A percentile compares a stretch with the other conserved stretches of the same genome.
Evolutionary conservation across 352 stramenopile species (phyloP).

Genomic region (Globisporangium yorkense): DNA sequence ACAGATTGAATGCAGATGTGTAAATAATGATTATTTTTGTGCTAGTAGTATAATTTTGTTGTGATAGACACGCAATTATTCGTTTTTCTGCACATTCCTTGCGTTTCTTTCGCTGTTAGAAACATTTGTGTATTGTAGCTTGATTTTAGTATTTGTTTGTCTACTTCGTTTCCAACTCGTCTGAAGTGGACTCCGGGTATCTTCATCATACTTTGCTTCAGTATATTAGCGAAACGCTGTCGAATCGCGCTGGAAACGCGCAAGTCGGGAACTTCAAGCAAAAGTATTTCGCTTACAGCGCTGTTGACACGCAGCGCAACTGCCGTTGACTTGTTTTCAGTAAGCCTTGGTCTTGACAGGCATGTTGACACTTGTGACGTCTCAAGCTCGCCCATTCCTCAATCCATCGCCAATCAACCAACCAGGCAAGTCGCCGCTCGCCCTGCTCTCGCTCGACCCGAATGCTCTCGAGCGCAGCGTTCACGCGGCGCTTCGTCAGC

Average conservation of each 20-base stretch:
- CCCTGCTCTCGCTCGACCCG: neutral
- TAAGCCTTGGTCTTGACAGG: neutral
- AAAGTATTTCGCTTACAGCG: neutral
- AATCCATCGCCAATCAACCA: neutral
- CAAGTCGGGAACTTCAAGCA: neutral
- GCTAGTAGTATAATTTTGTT: too few relatives aligned
- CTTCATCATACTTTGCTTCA: neutral
- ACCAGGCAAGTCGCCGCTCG: neutral
- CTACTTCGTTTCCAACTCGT: too few relatives aligned
- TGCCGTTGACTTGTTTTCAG: neutral
- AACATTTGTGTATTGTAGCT: too few relatives aligned
- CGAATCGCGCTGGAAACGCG: too few relatives aligned
- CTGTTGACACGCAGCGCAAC: constrained; percentile 6
- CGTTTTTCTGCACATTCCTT: neutral
- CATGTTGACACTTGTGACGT: neutral
- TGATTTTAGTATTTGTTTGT: too few relatives aligned
- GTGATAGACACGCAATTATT: neutral
- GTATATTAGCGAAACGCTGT: too few relatives aligned
- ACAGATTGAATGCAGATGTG: too few relatives aligned
- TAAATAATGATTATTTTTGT: too few relatives aligned
- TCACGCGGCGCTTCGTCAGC: constrained; percentile 31
- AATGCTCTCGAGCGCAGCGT: constrained; percentile 14
- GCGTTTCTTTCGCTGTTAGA: neutral
- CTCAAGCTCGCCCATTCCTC: neutral
- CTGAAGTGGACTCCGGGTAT: too few relatives aligned